Percentiles rank a stretch among this genome's conserved stretches.
phyloP scores from a whole-genome alignment of 2,329 filamentous ascomycete species.

The Penicillium sp. region DNA sequence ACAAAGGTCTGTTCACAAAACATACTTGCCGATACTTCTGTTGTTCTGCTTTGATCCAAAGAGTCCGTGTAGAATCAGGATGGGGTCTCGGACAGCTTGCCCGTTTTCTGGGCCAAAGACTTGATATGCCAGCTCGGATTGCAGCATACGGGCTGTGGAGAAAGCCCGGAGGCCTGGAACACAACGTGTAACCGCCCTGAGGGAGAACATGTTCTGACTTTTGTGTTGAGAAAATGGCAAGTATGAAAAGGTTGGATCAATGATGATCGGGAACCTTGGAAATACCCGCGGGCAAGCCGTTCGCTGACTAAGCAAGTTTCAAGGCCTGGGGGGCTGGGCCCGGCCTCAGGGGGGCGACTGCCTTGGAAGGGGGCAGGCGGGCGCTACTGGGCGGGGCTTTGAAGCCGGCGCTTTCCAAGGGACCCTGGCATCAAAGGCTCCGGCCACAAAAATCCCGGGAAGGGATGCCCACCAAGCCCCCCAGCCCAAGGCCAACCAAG shows the following conservation, averaged over 20 bases:
- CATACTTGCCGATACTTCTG: conserved; percentile 84
- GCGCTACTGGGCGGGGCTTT: no score
- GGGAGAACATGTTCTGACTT: conserved; percentile 7
- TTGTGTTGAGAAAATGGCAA: background rate
- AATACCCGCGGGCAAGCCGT: background rate
- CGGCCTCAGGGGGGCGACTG: no score
- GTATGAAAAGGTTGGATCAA: background rate
- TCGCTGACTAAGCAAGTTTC: conserved; percentile 10
- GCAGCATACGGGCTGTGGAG: conserved; percentile 25
- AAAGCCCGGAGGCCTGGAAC: conserved; percentile 21
- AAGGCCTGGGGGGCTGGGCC: no score
- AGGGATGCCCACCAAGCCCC: no score
- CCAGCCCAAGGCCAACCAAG: no score
- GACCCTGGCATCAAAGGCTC: no score
- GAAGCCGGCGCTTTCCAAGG: no score
- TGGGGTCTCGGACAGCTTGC: conserved; percentile 47
- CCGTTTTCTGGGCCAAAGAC: conserved; percentile 31
- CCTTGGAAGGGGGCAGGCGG: no score
- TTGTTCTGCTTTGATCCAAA: conserved; percentile 97
- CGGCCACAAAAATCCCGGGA: no score
- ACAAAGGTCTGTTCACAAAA: background rate
- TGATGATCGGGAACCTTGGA: background rate
- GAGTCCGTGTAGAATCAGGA: conserved; percentile 82
- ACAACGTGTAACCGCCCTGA: conserved; percentile 7
- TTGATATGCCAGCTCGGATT: conserved; percentile 29